Percentiles rank a stretch among this genome's conserved stretches.
These are phyloP conservation scores for Cytospora leucostoma DNA, from an alignment of 2,329 filamentous ascomycete genomes.

Conservation along the genomic window DNA sequence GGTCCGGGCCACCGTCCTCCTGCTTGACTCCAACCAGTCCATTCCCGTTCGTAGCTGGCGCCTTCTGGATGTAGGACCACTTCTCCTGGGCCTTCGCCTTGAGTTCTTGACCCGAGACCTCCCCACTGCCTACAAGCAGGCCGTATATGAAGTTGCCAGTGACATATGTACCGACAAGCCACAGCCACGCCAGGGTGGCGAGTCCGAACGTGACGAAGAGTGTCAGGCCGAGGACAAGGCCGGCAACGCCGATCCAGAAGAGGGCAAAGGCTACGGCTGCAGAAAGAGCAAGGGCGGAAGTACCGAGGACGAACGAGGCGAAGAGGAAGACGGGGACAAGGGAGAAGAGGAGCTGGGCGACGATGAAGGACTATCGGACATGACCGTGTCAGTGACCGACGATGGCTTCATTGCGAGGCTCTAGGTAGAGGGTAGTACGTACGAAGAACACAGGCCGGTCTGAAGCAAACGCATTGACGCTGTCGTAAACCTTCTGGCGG, in stretches of 20 bases:
- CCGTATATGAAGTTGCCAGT: conserved; percentile 50
- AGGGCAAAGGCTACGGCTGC: conserved; percentile 66
- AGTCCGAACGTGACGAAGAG: conserved; percentile 65
- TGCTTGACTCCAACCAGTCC: not conserved
- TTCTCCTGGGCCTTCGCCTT: conserved; percentile 19
- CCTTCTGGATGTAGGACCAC: conserved; percentile 16
- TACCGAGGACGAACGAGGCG: conserved; percentile 62
- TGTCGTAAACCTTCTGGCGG: conserved; percentile 58
- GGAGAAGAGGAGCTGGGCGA: conserved; percentile 64
- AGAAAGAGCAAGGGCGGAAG: conserved; percentile 62
- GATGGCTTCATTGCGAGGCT: not conserved
- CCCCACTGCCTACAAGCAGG: conserved; percentile 18
- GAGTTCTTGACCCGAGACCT: conserved; percentile 32
- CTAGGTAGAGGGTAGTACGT: conserved; percentile 36
- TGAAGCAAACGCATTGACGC: conserved; percentile 56
- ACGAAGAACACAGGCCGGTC: conserved; percentile 71
- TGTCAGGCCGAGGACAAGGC: conserved; percentile 68
- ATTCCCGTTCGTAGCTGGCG: not conserved
- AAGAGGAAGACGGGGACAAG: conserved; percentile 71
- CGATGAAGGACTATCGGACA: conserved; percentile 62
- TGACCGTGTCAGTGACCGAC: conserved; percentile 3
- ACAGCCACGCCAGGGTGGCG: conserved; percentile 67
- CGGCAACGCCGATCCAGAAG: conserved; percentile 67
- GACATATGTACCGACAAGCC: conserved; percentile 63
- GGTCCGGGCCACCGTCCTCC: not conserved